Conservation (phyloP, 2,329 filamentous ascomycete species). For the Tothia fuscella region DNA sequence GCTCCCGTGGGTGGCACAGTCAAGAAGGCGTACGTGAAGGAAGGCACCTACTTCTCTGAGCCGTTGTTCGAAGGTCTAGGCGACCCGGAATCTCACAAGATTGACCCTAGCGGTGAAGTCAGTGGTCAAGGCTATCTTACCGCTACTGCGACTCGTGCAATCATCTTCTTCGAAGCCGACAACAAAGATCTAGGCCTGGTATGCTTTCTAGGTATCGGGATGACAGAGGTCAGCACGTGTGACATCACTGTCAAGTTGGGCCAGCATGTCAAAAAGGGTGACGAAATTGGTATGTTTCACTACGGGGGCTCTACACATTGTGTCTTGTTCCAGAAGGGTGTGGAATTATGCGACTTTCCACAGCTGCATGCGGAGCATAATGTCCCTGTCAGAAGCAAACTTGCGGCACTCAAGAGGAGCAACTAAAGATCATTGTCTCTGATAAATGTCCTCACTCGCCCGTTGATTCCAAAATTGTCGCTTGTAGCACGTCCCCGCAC, state of each 20-base stretch:
- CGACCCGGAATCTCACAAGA: slow-evolving; percentile 24
- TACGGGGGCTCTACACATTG: slow-evolving; percentile 65
- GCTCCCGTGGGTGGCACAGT: slow-evolving; percentile 51
- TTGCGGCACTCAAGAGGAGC: too few species aligned
- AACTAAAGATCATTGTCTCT: too few species aligned
- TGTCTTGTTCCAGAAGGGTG: slow-evolving; percentile 50
- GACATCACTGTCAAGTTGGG: slow-evolving; percentile 58
- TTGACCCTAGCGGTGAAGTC: slow-evolving; percentile 32
- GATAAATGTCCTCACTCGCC: too few species aligned
- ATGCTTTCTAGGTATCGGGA: slow-evolving; percentile 59
- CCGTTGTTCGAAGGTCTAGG: slow-evolving; percentile 38
- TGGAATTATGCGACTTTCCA: slow-evolving; percentile 31
- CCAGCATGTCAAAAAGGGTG: slow-evolving; percentile 56
- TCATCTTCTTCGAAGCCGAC: slow-evolving; percentile 61
- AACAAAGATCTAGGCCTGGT: slow-evolving; percentile 55
- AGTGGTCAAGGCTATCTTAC: slow-evolving; percentile 55
- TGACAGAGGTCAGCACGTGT: slow-evolving; percentile 66
- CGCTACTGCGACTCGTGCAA: slow-evolving; percentile 53
- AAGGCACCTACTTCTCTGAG: slow-evolving; percentile 59
- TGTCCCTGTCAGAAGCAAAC: slow-evolving; percentile 21
- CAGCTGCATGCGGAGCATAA: slow-evolving; percentile 22
- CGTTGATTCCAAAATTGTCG: too few species aligned
- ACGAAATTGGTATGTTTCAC: slow-evolving; percentile 68
- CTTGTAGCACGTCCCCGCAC: too few species aligned
- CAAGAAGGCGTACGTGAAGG: slow-evolving; percentile 42